Evolutionary conservation across 192 early-diverging fungal genomes (phyloP).

Genomic region (Mortierella hygrophila): DNA sequence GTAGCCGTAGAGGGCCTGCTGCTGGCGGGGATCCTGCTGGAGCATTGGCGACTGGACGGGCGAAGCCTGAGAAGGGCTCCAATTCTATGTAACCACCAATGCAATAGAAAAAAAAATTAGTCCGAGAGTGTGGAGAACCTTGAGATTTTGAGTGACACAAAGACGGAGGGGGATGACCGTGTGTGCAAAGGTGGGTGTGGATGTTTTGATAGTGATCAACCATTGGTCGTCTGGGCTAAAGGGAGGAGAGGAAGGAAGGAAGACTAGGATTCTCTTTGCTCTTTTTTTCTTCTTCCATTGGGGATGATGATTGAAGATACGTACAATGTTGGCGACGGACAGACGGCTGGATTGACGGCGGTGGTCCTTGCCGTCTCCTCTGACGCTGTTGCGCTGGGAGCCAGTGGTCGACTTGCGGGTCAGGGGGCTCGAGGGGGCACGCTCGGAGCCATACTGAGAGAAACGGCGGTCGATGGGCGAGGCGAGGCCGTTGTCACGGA

Average conservation of each 20-base stretch:
- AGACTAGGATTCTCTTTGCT: neutral
- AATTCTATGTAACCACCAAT: constrained; percentile 23
- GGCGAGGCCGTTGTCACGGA: constrained; percentile 42
- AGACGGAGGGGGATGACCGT: neutral
- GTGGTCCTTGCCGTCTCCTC: constrained; percentile 38
- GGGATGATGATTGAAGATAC: neutral
- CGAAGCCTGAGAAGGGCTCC: constrained; percentile 47
- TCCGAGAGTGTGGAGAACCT: constrained; percentile 9
- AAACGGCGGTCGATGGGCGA: constrained; percentile 50
- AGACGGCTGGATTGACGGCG: constrained; percentile 51
- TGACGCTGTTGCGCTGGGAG: constrained; percentile 47
- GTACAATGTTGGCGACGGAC: constrained; percentile 44
- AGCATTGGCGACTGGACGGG: constrained; percentile 51
- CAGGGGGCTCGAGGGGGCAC: constrained; percentile 36
- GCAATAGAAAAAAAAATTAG: neutral
- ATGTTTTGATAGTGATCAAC: neutral
- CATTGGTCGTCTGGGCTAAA: neutral
- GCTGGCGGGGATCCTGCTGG: constrained; percentile 40
- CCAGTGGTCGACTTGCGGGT: constrained; percentile 47
- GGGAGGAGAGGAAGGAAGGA: neutral
- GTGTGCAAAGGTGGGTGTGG: neutral
- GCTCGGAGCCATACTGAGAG: constrained; percentile 52
- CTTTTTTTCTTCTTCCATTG: neutral
- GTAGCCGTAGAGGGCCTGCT: constrained; percentile 25
- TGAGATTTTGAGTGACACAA: constrained; percentile 14